Conservation (phyloP, 2,329 filamentous ascomycete species). For the Colletotrichum trifolii region DNA sequence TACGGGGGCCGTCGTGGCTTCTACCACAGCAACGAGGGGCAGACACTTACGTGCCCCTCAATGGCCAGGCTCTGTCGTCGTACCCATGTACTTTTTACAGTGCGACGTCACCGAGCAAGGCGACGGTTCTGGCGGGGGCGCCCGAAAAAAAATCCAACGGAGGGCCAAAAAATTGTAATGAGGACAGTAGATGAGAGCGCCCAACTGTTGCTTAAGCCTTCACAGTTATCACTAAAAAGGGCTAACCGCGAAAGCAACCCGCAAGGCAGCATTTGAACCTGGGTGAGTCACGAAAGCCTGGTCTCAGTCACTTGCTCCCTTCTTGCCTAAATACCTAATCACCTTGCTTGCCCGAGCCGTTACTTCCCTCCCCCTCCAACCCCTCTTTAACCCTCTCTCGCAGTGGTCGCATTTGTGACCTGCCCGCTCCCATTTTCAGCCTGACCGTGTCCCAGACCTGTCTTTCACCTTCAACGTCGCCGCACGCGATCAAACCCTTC, state of each 20-base stretch:
- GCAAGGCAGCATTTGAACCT: too few relatives aligned
- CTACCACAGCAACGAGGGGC: not conserved
- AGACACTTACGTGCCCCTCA: conserved; percentile 27
- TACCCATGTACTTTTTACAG: conserved; percentile 4
- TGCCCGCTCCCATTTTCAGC: conserved; percentile 32
- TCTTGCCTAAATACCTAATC: not conserved
- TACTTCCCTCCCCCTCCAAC: conserved; percentile 13
- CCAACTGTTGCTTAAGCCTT: not conserved
- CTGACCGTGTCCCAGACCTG: conserved; percentile 29
- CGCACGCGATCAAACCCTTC: conserved; percentile 8
- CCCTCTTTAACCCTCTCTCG: conserved; percentile 36
- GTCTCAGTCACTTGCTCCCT: conserved; percentile 27
- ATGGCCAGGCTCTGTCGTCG: not conserved
- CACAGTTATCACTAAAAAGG: too few relatives aligned
- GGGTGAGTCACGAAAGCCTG: not conserved
- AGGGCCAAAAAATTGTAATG: not conserved
- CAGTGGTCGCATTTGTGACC: conserved; percentile 30
- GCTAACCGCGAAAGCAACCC: too few relatives aligned
- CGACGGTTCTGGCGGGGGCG: not conserved
- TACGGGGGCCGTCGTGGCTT: not conserved
- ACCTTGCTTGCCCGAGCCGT: too few relatives aligned
- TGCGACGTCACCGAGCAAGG: conserved; percentile 20
- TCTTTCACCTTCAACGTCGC: conserved; percentile 5
- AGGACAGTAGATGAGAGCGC: not conserved
- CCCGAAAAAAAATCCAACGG: conserved; percentile 2